Evolutionary conservation across 768 basidiomycete species (phyloP), one percentile per base, ranked within the genome.

Genomic region (Daedalea quercina): DNA sequence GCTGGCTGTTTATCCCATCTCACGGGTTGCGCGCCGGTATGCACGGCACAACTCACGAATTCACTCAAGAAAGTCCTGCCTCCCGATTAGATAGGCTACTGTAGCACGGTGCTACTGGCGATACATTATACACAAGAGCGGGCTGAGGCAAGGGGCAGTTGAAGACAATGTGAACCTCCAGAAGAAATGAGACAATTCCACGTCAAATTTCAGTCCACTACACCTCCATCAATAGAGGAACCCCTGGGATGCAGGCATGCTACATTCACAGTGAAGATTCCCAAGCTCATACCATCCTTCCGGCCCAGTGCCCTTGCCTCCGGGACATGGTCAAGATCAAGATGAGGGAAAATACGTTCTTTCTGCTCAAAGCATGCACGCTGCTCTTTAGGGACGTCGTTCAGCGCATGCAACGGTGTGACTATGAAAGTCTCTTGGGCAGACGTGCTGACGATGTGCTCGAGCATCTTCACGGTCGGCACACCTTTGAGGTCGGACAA

Each of bases 251-350:
- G 41, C 52, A 64, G 6, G 26, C 59, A 53, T 23, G 28, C 31
- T 4, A 20, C n/a, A 41, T 58, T 56, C 7, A 67, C 55, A 9
- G 53, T 56, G 19, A 68, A 73, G 20, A 73, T 60, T 0, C 70
- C 69, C 17, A 73, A 64, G 25, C 59, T 60, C 25, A 73, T 46
- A 31, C 65, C 67, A n/a, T 69, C 60, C 28, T 48, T 43, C 52
- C 58, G 58, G 20, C 71, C 70, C 13, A 55, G 52, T 40, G 54
- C 63, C 19, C 66, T 37, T 44, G 61, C 64, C 53, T 71, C 70
- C 11, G 60, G 46, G 23, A 73, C 47, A 49, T 71, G 70, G 54
- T 73, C 71, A 25, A 73, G 44, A 54, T 70, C 70, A 9, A 73
- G 70, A 49, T 73, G 72, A 2, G 70, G 67, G 45, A 63, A 71